Evolutionary conservation across 2,329 filamentous ascomycete species (phyloP), one percentile per base, ranked within the genome.

Genomic region (Hypomyces perniciosus): DNA sequence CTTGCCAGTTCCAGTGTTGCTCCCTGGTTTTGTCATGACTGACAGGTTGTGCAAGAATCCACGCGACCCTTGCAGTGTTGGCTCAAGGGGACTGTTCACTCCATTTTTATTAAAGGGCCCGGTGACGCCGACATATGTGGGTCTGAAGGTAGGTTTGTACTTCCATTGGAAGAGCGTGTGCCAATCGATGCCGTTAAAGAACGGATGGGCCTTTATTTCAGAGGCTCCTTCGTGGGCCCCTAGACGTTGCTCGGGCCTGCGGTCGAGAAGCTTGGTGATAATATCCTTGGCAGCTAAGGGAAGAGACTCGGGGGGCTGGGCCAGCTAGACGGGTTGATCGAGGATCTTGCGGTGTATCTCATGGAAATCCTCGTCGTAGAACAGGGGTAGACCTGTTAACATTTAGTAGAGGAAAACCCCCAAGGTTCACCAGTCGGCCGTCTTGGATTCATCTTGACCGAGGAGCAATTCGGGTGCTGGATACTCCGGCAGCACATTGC

Each of bases 391-490:
- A 52, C 89, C 90, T 46, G 89, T 95, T 75, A 95, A 76, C 89
- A 95, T 95, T 74, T 95, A 89, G 67, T 93, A 95, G n/a, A 95
- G 79, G 49, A 95, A 77, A 54, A 95, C 89, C 63, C 90, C 90
- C 6, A 95, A 78, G 41, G 89, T 95, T 89, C 90, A 95, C 89
- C 89, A 95, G 68, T 92, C 88, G 46, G 95, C 89, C n/a, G 87
- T 86, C 75, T 95, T 95, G 57, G 89, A 91, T 73, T 93, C 93
- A 50, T 88, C 89, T 62, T 90, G 85, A 44, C 88, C 88, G 59
- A 90, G 81, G 30, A 95, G 75, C 52, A 95, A 77, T 67, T 95
- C 90, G 1, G 90, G 90, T n/a, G 90, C 90, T 44, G 95, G 81
- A 63, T 95, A 95, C 69, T 95, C 90, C 35, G 90, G 89, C 10